These are phyloP conservation scores for Schoenoplectus tabernaemontani DNA, from an alignment of 202 grass and related monocot genomes.

Conservation along the genomic window DNA sequence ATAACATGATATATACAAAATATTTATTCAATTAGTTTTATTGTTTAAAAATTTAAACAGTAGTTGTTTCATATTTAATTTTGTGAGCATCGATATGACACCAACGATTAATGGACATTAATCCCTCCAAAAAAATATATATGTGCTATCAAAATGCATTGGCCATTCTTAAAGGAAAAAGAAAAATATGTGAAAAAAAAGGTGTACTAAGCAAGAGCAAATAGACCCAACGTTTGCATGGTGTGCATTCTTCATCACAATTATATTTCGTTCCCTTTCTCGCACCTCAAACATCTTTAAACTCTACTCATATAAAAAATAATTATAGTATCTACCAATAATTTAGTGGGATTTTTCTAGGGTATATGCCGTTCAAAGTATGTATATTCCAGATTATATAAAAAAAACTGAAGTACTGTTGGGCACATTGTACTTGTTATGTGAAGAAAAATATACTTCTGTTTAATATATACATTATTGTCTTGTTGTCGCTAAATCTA, in stretches of 20 bases:
- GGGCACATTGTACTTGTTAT: conserved; percentile 7
- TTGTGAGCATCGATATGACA: no score
- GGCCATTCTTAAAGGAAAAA: neutral
- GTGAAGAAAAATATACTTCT: neutral
- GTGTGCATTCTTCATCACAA: neutral
- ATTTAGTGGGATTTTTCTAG: neutral
- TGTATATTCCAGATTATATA: neutral
- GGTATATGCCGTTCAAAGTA: neutral
- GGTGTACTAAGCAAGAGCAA: neutral
- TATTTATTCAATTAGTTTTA: no score
- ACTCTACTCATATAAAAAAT: neutral
- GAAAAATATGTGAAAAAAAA: neutral
- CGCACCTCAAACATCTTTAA: neutral
- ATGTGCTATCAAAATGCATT: neutral
- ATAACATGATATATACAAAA: no score
- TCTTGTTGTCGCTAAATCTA: conserved; percentile 8
- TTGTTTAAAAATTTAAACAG: no score
- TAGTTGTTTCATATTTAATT: no score
- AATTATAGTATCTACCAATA: neutral
- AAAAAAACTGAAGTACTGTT: conserved; percentile 3
- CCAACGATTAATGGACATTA: no score
- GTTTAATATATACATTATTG: neutral
- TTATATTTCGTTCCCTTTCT: neutral
- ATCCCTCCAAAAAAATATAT: no score
- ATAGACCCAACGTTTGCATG: neutral